Evolutionary conservation across 1,284 basidiomycete genomes (phyloP), one percentile per base, ranked within the genome.

Genomic region (Leccinum angustisporum): DNA sequence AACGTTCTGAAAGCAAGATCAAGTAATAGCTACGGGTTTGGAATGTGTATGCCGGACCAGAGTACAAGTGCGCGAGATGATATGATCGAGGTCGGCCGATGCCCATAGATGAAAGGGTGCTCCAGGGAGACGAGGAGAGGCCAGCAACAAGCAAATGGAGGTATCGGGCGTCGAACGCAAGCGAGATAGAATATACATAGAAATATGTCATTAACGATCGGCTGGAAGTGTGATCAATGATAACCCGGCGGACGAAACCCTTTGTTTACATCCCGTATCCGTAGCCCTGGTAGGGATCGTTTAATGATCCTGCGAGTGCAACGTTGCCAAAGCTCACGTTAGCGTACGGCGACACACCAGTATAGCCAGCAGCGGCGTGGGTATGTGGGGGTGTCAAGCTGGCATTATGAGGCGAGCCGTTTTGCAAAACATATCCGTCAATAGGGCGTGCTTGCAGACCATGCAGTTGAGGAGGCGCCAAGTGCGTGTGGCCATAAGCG

Each of bases 341-440:
- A 65, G 79, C 75, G 65, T 84, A 86, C 21, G 73, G 70, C 58
- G 84, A 81, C 61, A 79, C 78, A 64, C 78, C 78, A 52, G 83
- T 81, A 76, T 88, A 89, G 53, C 81, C 80, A 61, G 79, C 77
- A 38, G 40, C 46, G 11, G 79, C 77, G 66, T 86, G 83, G 62
- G 79, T 74, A 72, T 83, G 84, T 34, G 83, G 78, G 58, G 85
- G 81, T 40, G 84, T 82, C 61, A 89, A 65, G 46, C 80, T 82
- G 58, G 85, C 81, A 67, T 81, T 85, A 72, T 90, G 87, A 63
- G 78, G 80, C 48, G 85, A 86, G 68, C 80, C 84, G 68, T 85
- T 85, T 75, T 92, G 89, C 60, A 92, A 78, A 63, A 92, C 88
- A 70, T 91, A 92, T 69, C 85, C 83, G 70, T 92, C 90, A 67